Base-by-base conservation (phyloP, 768 basidiomycete species). In the Leccinellum luteum region DNA sequence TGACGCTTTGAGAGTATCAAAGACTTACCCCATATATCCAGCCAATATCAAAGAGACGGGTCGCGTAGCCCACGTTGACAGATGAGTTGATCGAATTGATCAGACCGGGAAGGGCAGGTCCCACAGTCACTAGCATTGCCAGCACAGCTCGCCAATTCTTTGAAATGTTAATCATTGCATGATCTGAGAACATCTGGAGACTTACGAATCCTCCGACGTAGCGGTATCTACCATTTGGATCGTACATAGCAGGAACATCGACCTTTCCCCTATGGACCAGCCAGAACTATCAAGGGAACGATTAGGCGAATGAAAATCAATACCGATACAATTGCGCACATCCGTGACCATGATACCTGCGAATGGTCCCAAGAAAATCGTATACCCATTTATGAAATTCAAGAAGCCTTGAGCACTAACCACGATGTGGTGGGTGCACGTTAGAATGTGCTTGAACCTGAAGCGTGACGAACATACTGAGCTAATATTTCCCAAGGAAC, bases 291-390 rank as follows among this genome's bases (percentile, higher is more conserved):
- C 47, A 59, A 9, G 50, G 19, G 51, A 8, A 57, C 15, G 30
- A 49, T 41, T 55, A 56, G 44, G 21, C n/a, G n/a, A 28, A 28
- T 51, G 21, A 9, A 34, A 43, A 38, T 52, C 27, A 27, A 49
- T 8, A 53, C 6, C 12, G 45, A 34, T 28, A n/a, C 27, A 28
- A 30, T 31, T 31, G 74, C 85, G 62, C 63, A 88, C 76, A 52
- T 81, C 79, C 31, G 79, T 77, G 51, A 82, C 81, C 78, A 86
- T 81, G 64, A 94, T 85, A 13, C 87, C 89, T 32, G 89, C 85
- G 63, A 96, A 87, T 1, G 93, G 92, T 1, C 90, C 91, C 13
- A 96, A 76, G 69, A 95, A 91, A 28, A 94, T 84, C 0, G 90
- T 89, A 67, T 94, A 94, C 4, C 89, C 90, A 19, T 80, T 81